Percentiles rank a stretch among this genome's conserved stretches.
phyloP scores from a whole-genome alignment of 73 alveolate species.

The Tetrahymena elliotti region DNA sequence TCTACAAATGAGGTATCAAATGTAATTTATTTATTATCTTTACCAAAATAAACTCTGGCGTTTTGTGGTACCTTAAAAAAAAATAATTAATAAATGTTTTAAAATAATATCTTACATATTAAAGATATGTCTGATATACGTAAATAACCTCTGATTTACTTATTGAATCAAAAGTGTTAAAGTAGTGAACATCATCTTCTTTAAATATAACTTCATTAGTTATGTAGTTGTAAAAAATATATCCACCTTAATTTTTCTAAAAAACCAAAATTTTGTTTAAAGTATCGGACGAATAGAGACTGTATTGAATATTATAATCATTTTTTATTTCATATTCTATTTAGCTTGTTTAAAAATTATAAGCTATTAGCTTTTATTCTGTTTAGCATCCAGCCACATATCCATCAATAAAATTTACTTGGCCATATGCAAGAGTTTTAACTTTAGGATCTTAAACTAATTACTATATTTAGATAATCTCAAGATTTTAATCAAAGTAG shows the following conservation, averaged over 20 bases:
- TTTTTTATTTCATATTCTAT: neutral
- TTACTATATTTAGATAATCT: too few species aligned
- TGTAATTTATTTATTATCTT: too few species aligned
- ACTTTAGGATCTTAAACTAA: neutral
- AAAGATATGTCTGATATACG: neutral
- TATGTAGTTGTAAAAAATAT: neutral
- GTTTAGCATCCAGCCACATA: neutral
- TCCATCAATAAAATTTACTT: neutral
- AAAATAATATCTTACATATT: too few species aligned
- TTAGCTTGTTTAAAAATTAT: neutral
- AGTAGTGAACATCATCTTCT: neutral
- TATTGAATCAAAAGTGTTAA: neutral
- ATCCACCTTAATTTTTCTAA: neutral
- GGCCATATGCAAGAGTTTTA: neutral
- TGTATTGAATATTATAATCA: too few species aligned
- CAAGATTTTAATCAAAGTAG: neutral
- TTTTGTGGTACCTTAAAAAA: too few species aligned
- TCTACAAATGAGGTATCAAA: too few species aligned
- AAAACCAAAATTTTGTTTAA: neutral
- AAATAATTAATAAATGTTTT: too few species aligned
- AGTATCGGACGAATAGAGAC: neutral
- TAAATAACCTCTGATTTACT: neutral
- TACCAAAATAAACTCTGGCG: too few species aligned
- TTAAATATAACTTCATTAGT: too few species aligned
- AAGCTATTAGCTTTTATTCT: neutral